Conservation (phyloP, 108 stramenopile genomes). For the Cyclotella sp. region DNA sequence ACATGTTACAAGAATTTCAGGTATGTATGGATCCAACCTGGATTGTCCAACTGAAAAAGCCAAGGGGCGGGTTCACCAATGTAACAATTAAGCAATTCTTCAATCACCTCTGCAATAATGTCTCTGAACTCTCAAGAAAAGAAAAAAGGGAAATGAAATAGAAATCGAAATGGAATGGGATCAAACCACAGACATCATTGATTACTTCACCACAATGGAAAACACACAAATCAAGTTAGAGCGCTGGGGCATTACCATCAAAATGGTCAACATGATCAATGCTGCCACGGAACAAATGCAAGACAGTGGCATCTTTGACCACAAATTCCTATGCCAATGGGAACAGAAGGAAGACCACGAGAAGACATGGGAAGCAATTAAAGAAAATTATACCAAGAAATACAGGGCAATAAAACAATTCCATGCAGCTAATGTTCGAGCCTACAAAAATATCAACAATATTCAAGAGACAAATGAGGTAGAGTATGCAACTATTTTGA, state of each 20-base stretch:
- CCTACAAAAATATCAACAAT: no score
- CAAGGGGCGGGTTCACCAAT: background rate
- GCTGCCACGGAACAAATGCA: background rate
- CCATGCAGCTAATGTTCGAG: no score
- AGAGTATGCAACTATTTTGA: no score
- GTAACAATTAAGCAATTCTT: background rate
- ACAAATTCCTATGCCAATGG: background rate
- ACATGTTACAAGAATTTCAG: background rate
- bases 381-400: no score
- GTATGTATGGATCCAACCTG: background rate
- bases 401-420: no score
- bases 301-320: conserved; percentile 9
- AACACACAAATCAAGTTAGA: background rate
- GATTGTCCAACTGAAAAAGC: background rate
- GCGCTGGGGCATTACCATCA: background rate
- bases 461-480: no score
- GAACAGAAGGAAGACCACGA: background rate
- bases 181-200: background rate
- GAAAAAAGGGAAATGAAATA: background rate
- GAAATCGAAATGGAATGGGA: no score
- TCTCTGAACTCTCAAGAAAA: background rate
- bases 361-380: conserved; percentile 2
- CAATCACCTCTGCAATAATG: background rate
- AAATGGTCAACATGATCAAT: background rate
- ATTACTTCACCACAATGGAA: background rate